Evolutionary conservation across 139 green algal genomes (phyloP).

Genomic region (Dunaliella sp.): DNA sequence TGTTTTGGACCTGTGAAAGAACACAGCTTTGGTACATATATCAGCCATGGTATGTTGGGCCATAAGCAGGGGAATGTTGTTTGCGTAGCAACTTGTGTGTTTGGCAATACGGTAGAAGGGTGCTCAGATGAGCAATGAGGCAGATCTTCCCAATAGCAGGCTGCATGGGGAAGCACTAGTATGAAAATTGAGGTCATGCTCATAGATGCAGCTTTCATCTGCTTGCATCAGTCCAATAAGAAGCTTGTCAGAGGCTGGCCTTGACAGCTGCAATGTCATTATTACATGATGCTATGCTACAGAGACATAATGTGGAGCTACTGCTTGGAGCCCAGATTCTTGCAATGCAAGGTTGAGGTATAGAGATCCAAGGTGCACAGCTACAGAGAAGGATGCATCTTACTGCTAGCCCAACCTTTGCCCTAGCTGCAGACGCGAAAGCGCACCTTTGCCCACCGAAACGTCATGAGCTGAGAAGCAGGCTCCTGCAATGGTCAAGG

Average conservation of each 20-base stretch:
- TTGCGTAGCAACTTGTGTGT: background rate
- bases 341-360: too few relatives aligned
- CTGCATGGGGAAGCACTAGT: background rate
- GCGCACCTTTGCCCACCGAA: constrained; percentile 35
- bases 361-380: too few relatives aligned
- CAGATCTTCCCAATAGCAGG: too few relatives aligned
- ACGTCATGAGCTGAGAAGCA: constrained; percentile 16
- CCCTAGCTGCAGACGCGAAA: background rate
- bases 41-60: background rate
- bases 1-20: constrained; percentile 25
- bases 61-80: background rate
- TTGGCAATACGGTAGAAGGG: too few relatives aligned
- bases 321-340: too few relatives aligned
- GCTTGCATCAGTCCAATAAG: too few relatives aligned
- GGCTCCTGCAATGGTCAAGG: background rate
- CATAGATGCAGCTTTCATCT: too few relatives aligned
- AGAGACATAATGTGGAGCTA: background rate
- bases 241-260: too few relatives aligned
- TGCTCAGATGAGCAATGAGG: too few relatives aligned
- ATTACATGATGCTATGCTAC: background rate
- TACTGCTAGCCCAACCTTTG: background rate
- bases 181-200: too few relatives aligned
- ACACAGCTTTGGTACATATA: background rate
- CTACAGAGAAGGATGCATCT: background rate
- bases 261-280: too few relatives aligned